A percentile compares a stretch with the other conserved stretches of the same genome.
These are phyloP conservation scores for Pichia sp. DNA, from an alignment of 1,139 yeast species.

Conservation along the genomic window DNA sequence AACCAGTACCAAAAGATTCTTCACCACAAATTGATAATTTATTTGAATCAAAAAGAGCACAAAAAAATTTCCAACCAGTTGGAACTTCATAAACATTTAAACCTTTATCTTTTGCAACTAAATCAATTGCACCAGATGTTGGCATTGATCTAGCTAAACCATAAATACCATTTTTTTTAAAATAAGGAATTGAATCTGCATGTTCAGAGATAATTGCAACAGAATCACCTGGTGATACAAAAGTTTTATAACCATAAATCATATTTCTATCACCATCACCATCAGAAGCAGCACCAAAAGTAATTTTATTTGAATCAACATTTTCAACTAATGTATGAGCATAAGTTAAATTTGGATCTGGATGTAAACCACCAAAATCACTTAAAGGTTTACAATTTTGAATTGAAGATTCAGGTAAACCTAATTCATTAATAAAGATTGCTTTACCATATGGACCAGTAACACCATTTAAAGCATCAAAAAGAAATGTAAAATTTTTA, in stretches of 20 bases:
- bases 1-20: conserved; percentile 97
- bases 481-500: conserved; percentile 62
- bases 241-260: conserved; percentile 94
- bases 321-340: conserved; percentile 80
- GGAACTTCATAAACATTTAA: conserved; percentile 89
- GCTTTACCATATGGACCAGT: conserved; percentile 95
- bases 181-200: conserved; percentile 81
- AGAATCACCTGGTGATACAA: conserved; percentile 97
- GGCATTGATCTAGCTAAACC: conserved; percentile 99
- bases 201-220: conserved; percentile 97
- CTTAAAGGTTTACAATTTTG: conserved; percentile 77
- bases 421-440: conserved; percentile 78
- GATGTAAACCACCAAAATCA: conserved; percentile 96
- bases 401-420: conserved; percentile 59
- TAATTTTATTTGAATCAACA: conserved; percentile 73
- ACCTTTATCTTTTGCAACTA: conserved; percentile 76
- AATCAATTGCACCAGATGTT: conserved; percentile 88
- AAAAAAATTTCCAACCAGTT: conserved; percentile 98
- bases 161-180: conserved; percentile 74
- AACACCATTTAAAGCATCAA: conserved; percentile 91
- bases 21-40: conserved; percentile 96
- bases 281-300: conserved; percentile 97
- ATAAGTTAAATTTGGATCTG: conserved; percentile 95
- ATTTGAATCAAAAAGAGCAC: conserved; percentile 87
- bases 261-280: conserved; percentile 99